Conservation (phyloP, 225 moss, liverwort and hornwort genomes). For the Pseudisothecium myosuroides region DNA sequence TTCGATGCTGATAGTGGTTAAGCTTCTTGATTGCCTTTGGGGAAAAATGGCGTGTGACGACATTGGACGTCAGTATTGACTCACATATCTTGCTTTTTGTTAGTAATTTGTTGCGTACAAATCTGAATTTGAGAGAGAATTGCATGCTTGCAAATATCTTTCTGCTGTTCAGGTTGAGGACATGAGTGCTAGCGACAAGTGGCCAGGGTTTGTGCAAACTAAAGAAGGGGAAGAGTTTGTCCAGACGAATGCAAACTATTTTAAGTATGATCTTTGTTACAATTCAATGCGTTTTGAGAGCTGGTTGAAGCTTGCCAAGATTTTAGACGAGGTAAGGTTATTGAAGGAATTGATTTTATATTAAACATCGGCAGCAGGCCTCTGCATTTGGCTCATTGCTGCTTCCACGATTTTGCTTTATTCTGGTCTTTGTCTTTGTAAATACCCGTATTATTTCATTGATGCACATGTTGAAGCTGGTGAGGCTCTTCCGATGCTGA, state of each 20-base stretch:
- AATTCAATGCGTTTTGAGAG: slow-evolving; percentile 86
- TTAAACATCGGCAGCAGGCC: neutral
- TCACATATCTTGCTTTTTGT: neutral
- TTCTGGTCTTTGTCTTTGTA: neutral
- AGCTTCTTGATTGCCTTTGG: neutral
- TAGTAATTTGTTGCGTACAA: neutral
- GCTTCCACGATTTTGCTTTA: neutral
- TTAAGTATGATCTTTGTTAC: slow-evolving; percentile 89
- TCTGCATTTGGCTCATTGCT: neutral
- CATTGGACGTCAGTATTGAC: neutral
- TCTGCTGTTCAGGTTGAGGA: slow-evolving; percentile 67
- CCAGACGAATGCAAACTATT: slow-evolving; percentile 76
- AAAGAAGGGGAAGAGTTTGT: slow-evolving; percentile 97
- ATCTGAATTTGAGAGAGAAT: neutral
- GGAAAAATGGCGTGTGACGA: neutral
- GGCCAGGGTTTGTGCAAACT: slow-evolving; percentile 92
- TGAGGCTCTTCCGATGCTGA: neutral
- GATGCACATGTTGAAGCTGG: neutral
- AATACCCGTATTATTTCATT: neutral
- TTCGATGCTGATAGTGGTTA: neutral
- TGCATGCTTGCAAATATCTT: neutral
- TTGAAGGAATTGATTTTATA: neutral
- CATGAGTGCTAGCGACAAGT: slow-evolving; percentile 94
- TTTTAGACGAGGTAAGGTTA: slow-evolving; percentile 71
- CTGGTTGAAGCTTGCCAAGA: slow-evolving; percentile 87